Base-by-base conservation (phyloP, 2,329 filamentous ascomycete species). In the Epichloe glyceriae region DNA sequence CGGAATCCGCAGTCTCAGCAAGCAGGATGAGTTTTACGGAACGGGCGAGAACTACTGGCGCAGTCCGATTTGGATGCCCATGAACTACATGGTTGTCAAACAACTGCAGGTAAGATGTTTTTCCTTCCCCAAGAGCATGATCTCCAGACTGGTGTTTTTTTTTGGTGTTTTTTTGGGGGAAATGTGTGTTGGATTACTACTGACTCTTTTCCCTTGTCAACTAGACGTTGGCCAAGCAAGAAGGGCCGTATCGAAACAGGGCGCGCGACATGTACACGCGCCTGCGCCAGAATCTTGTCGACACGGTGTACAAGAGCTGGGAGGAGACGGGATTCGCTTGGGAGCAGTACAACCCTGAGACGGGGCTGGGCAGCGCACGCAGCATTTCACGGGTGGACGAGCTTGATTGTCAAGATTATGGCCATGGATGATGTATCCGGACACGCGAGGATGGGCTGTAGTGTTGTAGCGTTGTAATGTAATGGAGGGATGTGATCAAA, bases 301-400 rank as follows among this genome's bases (percentile, higher is more conserved):
- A 89, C 48, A 97, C 90, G 2, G 86, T 97, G 14, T 96, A 85
- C 71, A 78, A 83, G 52, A 83, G 83, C 64, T 98, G 91, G 91
- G 74, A 83, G 63, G 80, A 87, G 62, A 97, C 93, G 0, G 91
- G 91, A 17, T 97, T 97, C 64, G 93, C 91, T 0, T 98, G 91
- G 91, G 93, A 98, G 70, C 93, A 98, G 70, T 98, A 97, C 67
- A 88, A 95, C 65, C 88, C 90, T 0, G 88, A 95, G 60, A 95
- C 88, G 3, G 93, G 44, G 79, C 79, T 49, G 93, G 93, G n/a
- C 91, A 97, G 73, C 78, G 93, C 41, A 97, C 90, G 5, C 89
- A 96, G 73, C 91, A 97, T 68, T 98, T 98, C 65, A 96, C 93
- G 0, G 93, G 47, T 98, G 93, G 93, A 98, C 93, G n/a, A 95